Base-by-base conservation (phyloP, 1,284 basidiomycete genomes). In the Ganoderma sinense region DNA sequence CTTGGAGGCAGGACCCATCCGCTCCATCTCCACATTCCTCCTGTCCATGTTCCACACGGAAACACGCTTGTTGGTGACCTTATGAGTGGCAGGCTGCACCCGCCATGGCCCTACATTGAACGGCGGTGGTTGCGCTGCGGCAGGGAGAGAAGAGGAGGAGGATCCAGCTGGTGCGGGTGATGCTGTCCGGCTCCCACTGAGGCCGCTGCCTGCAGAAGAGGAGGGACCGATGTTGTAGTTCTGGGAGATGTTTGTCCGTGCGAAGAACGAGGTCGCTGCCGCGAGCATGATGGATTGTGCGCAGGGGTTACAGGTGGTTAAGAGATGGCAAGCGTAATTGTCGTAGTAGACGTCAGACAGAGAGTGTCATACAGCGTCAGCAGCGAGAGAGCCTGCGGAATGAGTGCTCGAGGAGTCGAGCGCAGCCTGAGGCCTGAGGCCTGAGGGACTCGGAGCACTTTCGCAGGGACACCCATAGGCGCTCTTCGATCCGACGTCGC, bases 21-120 rank as follows among this genome's bases (percentile, higher is more conserved):
- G 85, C 70, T 96, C 92, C 81, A 93, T 85, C 69, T 97, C 94
- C 26, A 89, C 80, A 0, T 87, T 84, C 68, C 88, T 86, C 84
- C 97, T 97, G 79, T 98, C 96, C 74, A 94, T 93, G 31, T 88
- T 87, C 97, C 97, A 98, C 29, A 98, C 90, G 53, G 91, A 93
- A 5, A 97, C 96, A 70, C 91, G 91, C 82, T 97, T 97, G 72
- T 87, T 87, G 2, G 94, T 97, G 59, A 92, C 89, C 83, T 96
- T 97, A 82, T 98, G 96, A 20, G 87, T 88, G 1, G 93, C 96
- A 2, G 89, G 85, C 72, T 96, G 89, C 1, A 98, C 92, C 75
- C 87, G 92, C 96, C 96, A 98, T 68, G 95, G 82, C 1, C 96
- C 96, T n/a, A 97, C 89, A 74, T 84, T 84, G 72, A 95, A 89